Evolutionary conservation across 306 rosid species (phyloP).

Genomic region (Neltuma alba): DNA sequence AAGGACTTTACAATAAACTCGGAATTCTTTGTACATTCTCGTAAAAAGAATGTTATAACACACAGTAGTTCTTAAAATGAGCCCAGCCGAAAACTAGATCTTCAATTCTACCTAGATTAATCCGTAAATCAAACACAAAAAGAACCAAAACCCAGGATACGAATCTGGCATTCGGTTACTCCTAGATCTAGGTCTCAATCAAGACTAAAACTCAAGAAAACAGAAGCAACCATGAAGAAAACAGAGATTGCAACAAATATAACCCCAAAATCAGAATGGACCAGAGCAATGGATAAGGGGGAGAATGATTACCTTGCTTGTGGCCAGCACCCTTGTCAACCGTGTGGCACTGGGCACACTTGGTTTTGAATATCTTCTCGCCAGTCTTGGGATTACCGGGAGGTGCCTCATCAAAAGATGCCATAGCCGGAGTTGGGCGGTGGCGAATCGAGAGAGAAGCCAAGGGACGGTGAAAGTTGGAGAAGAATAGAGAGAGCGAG

Average conservation of each 20-base stretch:
- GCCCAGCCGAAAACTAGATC: background rate
- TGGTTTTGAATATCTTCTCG: conserved; percentile 78
- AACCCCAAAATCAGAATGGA: background rate
- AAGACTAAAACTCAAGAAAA: background rate
- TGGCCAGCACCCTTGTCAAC: conserved; percentile 88
- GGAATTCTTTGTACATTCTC: too few species aligned
- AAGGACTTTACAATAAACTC: background rate
- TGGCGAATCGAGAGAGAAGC: background rate
- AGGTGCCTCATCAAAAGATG: conserved; percentile 79
- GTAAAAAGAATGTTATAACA: background rate
- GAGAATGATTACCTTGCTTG: conserved; percentile 91
- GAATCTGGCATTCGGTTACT: background rate
- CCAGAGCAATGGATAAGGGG: background rate
- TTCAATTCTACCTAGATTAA: background rate
- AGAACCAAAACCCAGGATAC: background rate
- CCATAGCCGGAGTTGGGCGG: conserved; percentile 44
- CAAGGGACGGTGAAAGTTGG: background rate
- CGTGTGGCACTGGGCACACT: conserved; percentile 97
- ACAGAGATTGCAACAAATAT: conserved; percentile 11
- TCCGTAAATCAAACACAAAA: background rate
- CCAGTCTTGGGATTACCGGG: conserved; percentile 68
- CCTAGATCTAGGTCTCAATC: background rate
- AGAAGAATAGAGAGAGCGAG: background rate
- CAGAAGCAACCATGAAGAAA: background rate
- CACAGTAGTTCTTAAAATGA: background rate